Conservation (phyloP, 805 yeast species). For the Metschnikowia bowlesiae region DNA sequence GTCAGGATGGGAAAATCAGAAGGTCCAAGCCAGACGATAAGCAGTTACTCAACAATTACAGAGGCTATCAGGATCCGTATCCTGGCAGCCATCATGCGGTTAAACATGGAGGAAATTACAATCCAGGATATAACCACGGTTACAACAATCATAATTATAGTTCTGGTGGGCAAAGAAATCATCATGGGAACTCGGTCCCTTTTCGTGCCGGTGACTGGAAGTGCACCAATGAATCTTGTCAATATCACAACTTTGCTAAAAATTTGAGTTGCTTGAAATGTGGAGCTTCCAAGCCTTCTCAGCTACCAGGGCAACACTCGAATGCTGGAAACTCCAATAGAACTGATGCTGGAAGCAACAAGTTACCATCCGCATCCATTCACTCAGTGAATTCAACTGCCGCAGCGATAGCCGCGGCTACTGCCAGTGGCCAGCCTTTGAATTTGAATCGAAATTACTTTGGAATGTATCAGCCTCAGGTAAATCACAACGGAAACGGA, state of each 20-base stretch:
- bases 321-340: conserved; percentile 5
- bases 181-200: conserved; percentile 59
- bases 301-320: conserved; percentile 21
- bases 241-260: conserved; percentile 90
- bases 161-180: conserved; percentile 14
- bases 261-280: conserved; percentile 84
- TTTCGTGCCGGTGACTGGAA: conserved; percentile 98
- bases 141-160: conserved; percentile 14
- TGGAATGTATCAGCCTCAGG: conserved; percentile 34
- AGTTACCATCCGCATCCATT: background rate
- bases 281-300: conserved; percentile 60
- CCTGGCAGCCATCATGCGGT: conserved; percentile 6
- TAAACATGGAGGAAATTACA: conserved; percentile 14
- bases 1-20: conserved; percentile 1
- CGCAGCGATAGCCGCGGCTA: conserved; percentile 45
- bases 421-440: conserved; percentile 45
- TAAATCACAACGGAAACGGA: conserved; percentile 19
- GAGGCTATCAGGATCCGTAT: conserved; percentile 13
- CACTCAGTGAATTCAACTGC: conserved; percentile 41
- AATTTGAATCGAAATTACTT: conserved; percentile 29
- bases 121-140: conserved; percentile 12
- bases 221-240: conserved; percentile 72
- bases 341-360: conserved; percentile 7
- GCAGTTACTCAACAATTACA: conserved; percentile 8
- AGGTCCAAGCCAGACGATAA: conserved; percentile 14